Conservation (phyloP, 2,329 filamentous ascomycete species). For the Pseudocercospora musae region DNA sequence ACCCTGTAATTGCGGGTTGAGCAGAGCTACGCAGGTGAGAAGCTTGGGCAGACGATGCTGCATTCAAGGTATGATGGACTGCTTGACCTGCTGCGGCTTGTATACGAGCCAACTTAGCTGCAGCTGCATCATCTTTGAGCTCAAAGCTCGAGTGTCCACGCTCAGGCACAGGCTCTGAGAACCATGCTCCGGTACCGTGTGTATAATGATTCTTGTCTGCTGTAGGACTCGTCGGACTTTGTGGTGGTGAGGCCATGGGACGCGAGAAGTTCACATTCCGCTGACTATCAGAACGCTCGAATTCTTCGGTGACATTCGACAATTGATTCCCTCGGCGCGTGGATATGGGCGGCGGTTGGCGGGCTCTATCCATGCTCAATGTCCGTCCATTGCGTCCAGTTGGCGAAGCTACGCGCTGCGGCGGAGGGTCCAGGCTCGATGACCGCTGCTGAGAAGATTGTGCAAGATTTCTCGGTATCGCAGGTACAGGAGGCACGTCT, state of each 20-base stretch:
- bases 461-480: slow-evolving; percentile 49
- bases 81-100: slow-evolving; percentile 22
- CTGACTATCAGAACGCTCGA: slow-evolving; percentile 43
- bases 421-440: slow-evolving; percentile 50
- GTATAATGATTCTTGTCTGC: slow-evolving; percentile 24
- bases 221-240: slow-evolving; percentile 21
- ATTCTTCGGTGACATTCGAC: slow-evolving; percentile 40
- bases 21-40: slow-evolving; percentile 10
- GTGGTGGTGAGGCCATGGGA: slow-evolving; percentile 47
- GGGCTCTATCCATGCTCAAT: slow-evolving; percentile 31
- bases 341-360: slow-evolving; percentile 18
- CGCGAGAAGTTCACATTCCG: slow-evolving; percentile 53
- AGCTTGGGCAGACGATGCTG: slow-evolving; percentile 13
- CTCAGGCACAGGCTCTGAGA: slow-evolving; percentile 58
- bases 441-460: slow-evolving; percentile 40
- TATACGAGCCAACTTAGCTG: slow-evolving; percentile 22
- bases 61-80: slow-evolving; percentile 16
- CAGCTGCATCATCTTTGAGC: slow-evolving; percentile 11
- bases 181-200: slow-evolving; percentile 49
- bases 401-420: slow-evolving; percentile 45
- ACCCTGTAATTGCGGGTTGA: slow-evolving; percentile 8
- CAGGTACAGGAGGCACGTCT: slow-evolving; percentile 69
- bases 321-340: slow-evolving; percentile 32
- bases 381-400: slow-evolving; percentile 32
- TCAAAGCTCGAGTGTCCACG: slow-evolving; percentile 6